Conservation (phyloP, 2,329 filamentous ascomycete species). For the Colletotrichum paranaense region DNA sequence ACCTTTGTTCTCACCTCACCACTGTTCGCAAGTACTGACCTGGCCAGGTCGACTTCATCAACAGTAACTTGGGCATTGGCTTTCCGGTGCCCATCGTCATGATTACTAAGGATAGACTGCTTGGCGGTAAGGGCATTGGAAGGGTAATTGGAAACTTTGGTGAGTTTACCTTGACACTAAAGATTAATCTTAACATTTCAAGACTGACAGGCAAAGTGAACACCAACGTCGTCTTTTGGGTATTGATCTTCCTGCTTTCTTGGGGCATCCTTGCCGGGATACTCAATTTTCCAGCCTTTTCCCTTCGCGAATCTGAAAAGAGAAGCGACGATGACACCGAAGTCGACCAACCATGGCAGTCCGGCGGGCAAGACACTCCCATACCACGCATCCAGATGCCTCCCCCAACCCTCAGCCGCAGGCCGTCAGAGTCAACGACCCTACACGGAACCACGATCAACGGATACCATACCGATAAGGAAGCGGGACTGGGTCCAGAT, state of each 20-base stretch:
- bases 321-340: background rate
- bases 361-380: background rate
- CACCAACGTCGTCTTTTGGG: slow-evolving; percentile 51
- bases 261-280: slow-evolving; percentile 21
- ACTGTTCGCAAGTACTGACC: background rate
- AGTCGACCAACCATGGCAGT: background rate
- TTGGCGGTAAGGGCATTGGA: slow-evolving; percentile 50
- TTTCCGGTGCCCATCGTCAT: slow-evolving; percentile 63
- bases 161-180: slow-evolving; percentile 41
- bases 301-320: background rate
- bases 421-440: slow-evolving; percentile 26
- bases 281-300: background rate
- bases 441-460: slow-evolving; percentile 20
- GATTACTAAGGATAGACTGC: slow-evolving; percentile 50
- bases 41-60: slow-evolving; percentile 59
- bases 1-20: background rate
- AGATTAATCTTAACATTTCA: background rate
- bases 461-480: slow-evolving; percentile 32
- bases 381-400: background rate
- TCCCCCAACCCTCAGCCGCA: background rate
- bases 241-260: slow-evolving; percentile 41
- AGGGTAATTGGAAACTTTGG: slow-evolving; percentile 57
- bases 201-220: slow-evolving; percentile 40
- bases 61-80: slow-evolving; percentile 61
- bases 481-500: slow-evolving; percentile 17